A percentile compares a stretch with the other conserved stretches of the same genome.
These are phyloP conservation scores for Rhytidiadelphus loreus DNA, from an alignment of 225 moss, liverwort and hornwort genomes.

Conservation along the genomic window DNA sequence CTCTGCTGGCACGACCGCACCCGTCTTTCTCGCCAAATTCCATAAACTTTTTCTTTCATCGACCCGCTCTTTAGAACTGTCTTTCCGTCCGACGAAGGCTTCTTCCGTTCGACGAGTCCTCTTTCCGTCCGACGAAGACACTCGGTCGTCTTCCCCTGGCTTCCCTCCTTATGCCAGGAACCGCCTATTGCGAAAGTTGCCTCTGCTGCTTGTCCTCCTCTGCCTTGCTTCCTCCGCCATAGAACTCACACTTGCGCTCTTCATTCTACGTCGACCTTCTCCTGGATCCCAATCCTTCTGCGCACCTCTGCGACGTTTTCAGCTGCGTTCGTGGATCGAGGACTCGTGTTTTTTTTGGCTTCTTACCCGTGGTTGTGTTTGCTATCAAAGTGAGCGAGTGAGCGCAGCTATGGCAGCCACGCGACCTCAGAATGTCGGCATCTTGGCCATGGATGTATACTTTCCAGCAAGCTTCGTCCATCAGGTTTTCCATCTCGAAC, in stretches of 20 bases:
- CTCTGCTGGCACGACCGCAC: too few species aligned
- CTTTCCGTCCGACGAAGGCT: not conserved
- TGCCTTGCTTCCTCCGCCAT: not conserved
- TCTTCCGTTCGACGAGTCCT: not conserved
- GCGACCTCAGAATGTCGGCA: conserved; percentile 83
- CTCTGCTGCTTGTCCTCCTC: not conserved
- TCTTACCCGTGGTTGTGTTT: not conserved
- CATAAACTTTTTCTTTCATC: not conserved
- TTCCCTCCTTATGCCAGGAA: not conserved
- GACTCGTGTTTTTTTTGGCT: not conserved
- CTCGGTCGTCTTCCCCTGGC: not conserved
- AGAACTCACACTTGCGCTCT: not conserved
- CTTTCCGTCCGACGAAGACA: not conserved
- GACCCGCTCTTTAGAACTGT: not conserved
- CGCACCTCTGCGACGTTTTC: not conserved
- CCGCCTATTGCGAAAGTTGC: not conserved
- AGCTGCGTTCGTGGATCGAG: not conserved
- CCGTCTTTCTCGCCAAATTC: not conserved
- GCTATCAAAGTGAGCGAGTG: not conserved
- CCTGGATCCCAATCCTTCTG: not conserved
- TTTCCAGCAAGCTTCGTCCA: conserved; percentile 62
- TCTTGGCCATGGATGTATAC: conserved; percentile 83
- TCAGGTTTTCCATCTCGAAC: conserved; percentile 33
- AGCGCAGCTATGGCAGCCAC: conserved; percentile 36
- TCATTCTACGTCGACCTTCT: not conserved